phyloP scores from a whole-genome alignment of 1,139 yeast species.

The Sugiyamaella pinicola region DNA sequence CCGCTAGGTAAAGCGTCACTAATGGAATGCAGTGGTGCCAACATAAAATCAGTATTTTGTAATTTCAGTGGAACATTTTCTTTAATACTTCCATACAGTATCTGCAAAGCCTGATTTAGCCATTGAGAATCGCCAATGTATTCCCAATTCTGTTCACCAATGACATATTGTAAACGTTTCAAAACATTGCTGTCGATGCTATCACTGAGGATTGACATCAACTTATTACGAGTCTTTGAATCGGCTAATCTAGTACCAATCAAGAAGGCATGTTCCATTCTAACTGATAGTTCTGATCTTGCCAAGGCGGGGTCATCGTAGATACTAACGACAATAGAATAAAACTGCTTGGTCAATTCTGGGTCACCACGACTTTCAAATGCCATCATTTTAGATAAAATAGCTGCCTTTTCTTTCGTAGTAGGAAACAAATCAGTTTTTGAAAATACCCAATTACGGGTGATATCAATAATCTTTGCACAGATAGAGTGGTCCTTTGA shows the following conservation, averaged over 20 bases:
- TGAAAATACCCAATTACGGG: slow-evolving; percentile 87
- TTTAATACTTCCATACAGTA: slow-evolving; percentile 72
- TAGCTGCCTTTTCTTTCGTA: slow-evolving; percentile 93
- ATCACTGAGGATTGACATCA: slow-evolving; percentile 77
- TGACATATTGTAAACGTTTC: slow-evolving; percentile 79
- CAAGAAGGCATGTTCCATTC: slow-evolving; percentile 96
- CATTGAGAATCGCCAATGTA: slow-evolving; percentile 89
- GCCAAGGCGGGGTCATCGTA: slow-evolving; percentile 80
- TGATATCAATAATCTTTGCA: slow-evolving; percentile 73
- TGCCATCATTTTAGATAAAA: slow-evolving; percentile 89
- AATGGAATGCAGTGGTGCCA: slow-evolving; percentile 22
- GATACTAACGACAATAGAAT: slow-evolving; percentile 82
- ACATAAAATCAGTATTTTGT: slow-evolving; percentile 7
- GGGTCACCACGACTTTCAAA: slow-evolving; percentile 88
- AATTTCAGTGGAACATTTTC: slow-evolving; percentile 10
- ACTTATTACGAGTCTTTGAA: slow-evolving; percentile 69
- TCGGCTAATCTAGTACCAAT: slow-evolving; percentile 89
- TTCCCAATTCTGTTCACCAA: slow-evolving; percentile 97
- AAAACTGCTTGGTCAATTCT: slow-evolving; percentile 75
- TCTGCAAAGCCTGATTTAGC: slow-evolving; percentile 90
- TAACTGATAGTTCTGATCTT: slow-evolving; percentile 85
- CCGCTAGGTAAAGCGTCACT: slow-evolving; percentile 23
- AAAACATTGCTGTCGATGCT: slow-evolving; percentile 79
- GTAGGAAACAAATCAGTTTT: slow-evolving; percentile 88
- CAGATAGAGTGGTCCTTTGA: slow-evolving; percentile 77